A percentile compares a stretch with the other conserved stretches of the same genome.
phyloP scores from a whole-genome alignment of 306 rosid species.

The Dicorynia guianensis region DNA sequence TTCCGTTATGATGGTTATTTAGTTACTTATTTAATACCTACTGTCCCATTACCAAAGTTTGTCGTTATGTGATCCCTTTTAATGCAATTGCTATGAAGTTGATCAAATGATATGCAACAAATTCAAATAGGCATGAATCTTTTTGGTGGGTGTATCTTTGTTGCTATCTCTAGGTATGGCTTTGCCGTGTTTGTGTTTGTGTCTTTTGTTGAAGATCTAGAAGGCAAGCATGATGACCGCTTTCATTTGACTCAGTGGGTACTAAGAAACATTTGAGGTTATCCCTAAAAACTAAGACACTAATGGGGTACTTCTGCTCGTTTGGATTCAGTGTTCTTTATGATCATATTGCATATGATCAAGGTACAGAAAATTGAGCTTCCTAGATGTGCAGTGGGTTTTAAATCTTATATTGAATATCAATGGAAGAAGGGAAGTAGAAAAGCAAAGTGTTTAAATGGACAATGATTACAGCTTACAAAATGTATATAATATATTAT shows the following conservation, averaged over 20 bases:
- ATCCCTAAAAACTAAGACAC: background rate
- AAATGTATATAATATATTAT: no score
- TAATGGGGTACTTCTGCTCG: background rate
- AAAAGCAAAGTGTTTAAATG: no score
- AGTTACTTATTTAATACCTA: constrained; percentile 45
- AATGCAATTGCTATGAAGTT: constrained; percentile 11
- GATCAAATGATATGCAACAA: constrained; percentile 38
- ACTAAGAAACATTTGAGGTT: constrained; percentile 24
- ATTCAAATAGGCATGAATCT: background rate
- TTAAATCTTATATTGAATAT: no score
- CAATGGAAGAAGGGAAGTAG: no score
- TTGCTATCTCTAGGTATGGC: constrained; percentile 22
- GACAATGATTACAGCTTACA: no score
- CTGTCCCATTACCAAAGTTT: background rate
- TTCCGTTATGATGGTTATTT: constrained; percentile 55
- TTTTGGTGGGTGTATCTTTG: constrained; percentile 41
- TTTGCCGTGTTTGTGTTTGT: constrained; percentile 27
- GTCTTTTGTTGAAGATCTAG: background rate
- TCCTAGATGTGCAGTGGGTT: no score
- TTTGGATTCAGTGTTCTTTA: no score
- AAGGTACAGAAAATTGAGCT: no score
- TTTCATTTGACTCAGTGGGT: background rate
- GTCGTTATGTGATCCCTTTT: constrained; percentile 12
- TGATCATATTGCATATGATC: no score
- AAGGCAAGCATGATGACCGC: background rate